A percentile compares a stretch with the other conserved stretches of the same genome.
Conservation (phyloP, 2,329 filamentous ascomycete genomes). For the Monilinia fructicola region DNA sequence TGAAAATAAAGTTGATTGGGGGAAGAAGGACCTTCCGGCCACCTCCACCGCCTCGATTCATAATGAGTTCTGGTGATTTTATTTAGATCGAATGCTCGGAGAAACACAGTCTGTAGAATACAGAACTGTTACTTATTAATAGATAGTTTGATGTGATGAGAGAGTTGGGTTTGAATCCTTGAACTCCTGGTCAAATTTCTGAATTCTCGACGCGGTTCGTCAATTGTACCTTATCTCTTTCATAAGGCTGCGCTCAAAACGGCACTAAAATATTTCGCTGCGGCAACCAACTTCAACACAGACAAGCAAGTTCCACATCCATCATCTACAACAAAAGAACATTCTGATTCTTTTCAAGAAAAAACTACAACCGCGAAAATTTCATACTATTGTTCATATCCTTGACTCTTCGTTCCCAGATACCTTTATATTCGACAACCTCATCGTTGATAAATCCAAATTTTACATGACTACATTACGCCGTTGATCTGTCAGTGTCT, state of each 20-base stretch:
- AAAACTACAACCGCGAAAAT: constrained; percentile 1
- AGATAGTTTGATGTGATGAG: constrained; percentile 1
- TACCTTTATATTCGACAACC: background rate
- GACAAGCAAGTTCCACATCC: background rate
- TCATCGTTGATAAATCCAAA: constrained; percentile 4
- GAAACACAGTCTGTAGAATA: background rate
- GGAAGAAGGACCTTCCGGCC: constrained; percentile 69
- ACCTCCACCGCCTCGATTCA: constrained; percentile 42
- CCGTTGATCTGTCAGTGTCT: constrained; percentile 24
- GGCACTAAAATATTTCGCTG: constrained; percentile 24
- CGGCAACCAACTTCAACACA: constrained; percentile 16
- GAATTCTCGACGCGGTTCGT: constrained; percentile 17
- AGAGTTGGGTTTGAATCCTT: constrained; percentile 18
- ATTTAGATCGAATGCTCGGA: background rate
- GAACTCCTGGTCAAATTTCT: constrained; percentile 15
- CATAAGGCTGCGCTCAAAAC: constrained; percentile 19
- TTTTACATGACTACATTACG: constrained; percentile 24
- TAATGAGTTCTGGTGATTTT: constrained; percentile 27
- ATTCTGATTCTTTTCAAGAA: constrained; percentile 20
- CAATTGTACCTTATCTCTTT: constrained; percentile 6
- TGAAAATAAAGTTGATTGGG: constrained; percentile 89
- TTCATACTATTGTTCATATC: background rate
- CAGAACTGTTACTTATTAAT: background rate
- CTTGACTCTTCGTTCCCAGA: background rate
- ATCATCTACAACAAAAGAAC: constrained; percentile 18